phyloP scores from a whole-genome alignment of 2,329 filamentous ascomycete genomes.

The Magnaporthiopsis rhizophila region DNA sequence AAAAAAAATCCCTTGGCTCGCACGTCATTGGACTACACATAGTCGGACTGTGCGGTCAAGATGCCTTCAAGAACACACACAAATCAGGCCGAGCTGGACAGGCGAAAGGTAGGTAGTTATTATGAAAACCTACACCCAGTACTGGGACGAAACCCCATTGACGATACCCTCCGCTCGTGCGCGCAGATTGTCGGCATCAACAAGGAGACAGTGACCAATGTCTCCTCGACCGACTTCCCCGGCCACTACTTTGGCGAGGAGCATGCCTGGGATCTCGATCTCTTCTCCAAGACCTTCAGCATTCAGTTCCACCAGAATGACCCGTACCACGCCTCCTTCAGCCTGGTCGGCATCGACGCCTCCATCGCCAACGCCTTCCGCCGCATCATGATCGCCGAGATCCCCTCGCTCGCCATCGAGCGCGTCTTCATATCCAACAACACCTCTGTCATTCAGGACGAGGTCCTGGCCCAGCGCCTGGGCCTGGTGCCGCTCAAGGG shows the following conservation, averaged over 20 bases:
- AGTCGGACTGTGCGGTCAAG: background rate
- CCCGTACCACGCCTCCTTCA: slow-evolving; percentile 73
- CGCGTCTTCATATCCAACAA: slow-evolving; percentile 91
- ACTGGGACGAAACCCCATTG: background rate
- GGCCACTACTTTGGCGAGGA: slow-evolving; percentile 86
- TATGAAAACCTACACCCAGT: background rate
- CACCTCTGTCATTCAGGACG: slow-evolving; percentile 95
- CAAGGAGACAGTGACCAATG: slow-evolving; percentile 82
- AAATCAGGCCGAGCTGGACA: slow-evolving; percentile 49
- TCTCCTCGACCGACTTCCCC: slow-evolving; percentile 85
- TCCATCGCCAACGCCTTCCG: slow-evolving; percentile 95
- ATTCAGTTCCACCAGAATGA: slow-evolving; percentile 81
- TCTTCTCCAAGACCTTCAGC: slow-evolving; percentile 32
- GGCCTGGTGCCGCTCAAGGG: slow-evolving; percentile 87
- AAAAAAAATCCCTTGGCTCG: background rate
- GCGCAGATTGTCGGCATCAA: slow-evolving; percentile 75
- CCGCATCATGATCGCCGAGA: slow-evolving; percentile 88
- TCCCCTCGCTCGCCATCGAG: slow-evolving; percentile 91
- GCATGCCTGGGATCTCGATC: slow-evolving; percentile 36
- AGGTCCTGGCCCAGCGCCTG: slow-evolving; percentile 84
- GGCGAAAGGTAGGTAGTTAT: slow-evolving; percentile 46
- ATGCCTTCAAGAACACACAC: slow-evolving; percentile 29
- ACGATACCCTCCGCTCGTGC: background rate
- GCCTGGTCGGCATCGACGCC: slow-evolving; percentile 84
- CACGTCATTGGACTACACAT: background rate